A percentile compares a stretch with the other conserved stretches of the same genome.
Conservation (phyloP, 176 grass and related monocot species). For the Triticum urartu region DNA sequence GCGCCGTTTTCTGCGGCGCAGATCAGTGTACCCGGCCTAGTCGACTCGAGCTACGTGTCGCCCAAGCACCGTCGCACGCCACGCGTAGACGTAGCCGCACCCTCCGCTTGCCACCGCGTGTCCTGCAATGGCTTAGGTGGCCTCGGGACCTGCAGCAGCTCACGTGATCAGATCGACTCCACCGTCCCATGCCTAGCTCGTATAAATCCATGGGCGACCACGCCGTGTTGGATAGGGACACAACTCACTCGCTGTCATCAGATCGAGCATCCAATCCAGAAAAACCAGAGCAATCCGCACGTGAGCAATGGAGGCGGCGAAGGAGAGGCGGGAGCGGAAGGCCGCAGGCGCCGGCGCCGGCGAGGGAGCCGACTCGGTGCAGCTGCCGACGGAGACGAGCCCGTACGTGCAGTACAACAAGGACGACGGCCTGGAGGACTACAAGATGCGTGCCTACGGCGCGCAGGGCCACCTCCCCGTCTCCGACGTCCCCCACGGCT, state of each 20-base stretch:
- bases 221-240: background rate
- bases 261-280: background rate
- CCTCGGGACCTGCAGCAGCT: background rate
- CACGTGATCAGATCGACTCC: background rate
- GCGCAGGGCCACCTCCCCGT: slow-evolving; percentile 58
- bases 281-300: too few species aligned
- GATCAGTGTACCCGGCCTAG: background rate
- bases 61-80: background rate
- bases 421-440: slow-evolving; percentile 59
- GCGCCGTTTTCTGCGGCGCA: background rate
- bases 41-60: background rate
- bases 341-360: background rate
- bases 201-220: background rate
- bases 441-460: slow-evolving; percentile 79
- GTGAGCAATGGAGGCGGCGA: slow-evolving; percentile 36
- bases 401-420: slow-evolving; percentile 67
- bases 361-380: slow-evolving; percentile 19
- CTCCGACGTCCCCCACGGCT: slow-evolving; percentile 42
- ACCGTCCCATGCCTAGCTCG: background rate
- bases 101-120: background rate
- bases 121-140: slow-evolving; percentile 9
- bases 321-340: slow-evolving; percentile 27
- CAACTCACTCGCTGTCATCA: background rate
- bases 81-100: background rate
- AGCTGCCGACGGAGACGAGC: slow-evolving; percentile 67